Base-by-base conservation (phyloP, 805 yeast species). In the Ogataea naganishii region DNA sequence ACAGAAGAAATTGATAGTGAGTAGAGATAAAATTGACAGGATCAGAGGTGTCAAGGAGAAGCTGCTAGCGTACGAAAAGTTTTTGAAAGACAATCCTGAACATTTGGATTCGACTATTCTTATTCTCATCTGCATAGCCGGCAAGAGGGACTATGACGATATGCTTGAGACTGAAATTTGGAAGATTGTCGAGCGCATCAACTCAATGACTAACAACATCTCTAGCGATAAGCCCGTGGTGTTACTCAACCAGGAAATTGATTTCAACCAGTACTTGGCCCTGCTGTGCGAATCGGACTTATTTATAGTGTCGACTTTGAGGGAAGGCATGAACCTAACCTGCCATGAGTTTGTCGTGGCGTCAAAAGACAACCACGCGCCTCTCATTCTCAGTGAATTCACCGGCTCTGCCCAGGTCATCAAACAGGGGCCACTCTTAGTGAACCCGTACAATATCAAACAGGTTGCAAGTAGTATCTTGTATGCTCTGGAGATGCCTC, bases 291-390 rank as follows among this genome's bases (percentile, higher is more conserved):
- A 86, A 49, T 95, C 97, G 1, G 94, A 84, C 41, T 64, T 75
- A 1, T 92, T 92, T 47, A 75, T 82, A 25, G 96, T 89, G 2
- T 77, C 94, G 7, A 82, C 95, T 2, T 71, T 89, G 66, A 76
- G 98, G 49, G 98, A 92, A 54, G 98, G 98, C 16, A 82, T 92
- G 86, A 92, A 92, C 46, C 64, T 92, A 47, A 88, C 97, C 0
- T 89, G 96, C 43, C 98, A 92, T 49, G 98, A 92, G 52, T 92
- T 80, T 51, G 70, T 86, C 24, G 79, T 78, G 32, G 82, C 94
- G 16, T 72, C 92, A 1, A 58, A 64, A 14, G 73, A 70, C 24
- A 72, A 72, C 35, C 76, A 80, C 40, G 80, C 95, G 0, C 95
- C 96, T 2, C 65, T 89, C 38, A 69, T 92, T 26, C 56, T 92